phyloP scores from a whole-genome alignment of 805 yeast genomes.

The Candida maris region DNA sequence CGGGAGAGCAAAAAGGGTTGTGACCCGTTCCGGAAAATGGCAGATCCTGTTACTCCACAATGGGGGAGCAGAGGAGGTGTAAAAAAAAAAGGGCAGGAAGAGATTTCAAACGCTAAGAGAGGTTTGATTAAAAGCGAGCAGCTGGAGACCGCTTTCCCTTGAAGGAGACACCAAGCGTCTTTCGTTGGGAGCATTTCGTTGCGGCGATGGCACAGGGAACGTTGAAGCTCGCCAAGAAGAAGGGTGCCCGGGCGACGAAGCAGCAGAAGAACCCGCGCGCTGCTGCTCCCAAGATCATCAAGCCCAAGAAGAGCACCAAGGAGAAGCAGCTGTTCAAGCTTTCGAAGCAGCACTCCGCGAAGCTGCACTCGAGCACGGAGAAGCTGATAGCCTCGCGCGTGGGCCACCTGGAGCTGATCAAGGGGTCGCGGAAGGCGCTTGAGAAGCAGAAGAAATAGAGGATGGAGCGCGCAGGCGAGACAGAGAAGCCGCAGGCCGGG shows the following conservation, averaged over 20 bases:
- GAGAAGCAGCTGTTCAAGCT: constrained; percentile 47
- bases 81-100: neutral
- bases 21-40: too few species aligned
- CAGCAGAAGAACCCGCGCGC: constrained; percentile 59
- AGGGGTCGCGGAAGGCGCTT: constrained; percentile 82
- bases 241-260: constrained; percentile 56
- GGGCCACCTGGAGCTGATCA: constrained; percentile 87
- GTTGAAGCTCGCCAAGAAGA: constrained; percentile 48
- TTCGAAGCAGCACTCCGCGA: constrained; percentile 53
- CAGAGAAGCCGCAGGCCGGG: constrained; percentile 43
- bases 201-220: constrained; percentile 68
- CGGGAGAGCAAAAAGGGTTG: too few species aligned
- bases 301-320: constrained; percentile 54
- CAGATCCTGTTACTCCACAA: too few species aligned
- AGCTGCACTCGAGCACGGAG: constrained; percentile 65
- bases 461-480: constrained; percentile 1
- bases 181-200: neutral
- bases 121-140: too few species aligned
- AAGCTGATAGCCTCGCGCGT: constrained; percentile 83
- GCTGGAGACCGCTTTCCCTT: too few species aligned
- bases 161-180: too few species aligned
- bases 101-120: neutral
- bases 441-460: constrained; percentile 52
- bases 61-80: neutral
- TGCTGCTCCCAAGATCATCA: constrained; percentile 71